Evolutionary conservation across 1,284 basidiomycete species (phyloP), one percentile per base, ranked within the genome.

Genomic region (Mycosarcoma maydis): DNA sequence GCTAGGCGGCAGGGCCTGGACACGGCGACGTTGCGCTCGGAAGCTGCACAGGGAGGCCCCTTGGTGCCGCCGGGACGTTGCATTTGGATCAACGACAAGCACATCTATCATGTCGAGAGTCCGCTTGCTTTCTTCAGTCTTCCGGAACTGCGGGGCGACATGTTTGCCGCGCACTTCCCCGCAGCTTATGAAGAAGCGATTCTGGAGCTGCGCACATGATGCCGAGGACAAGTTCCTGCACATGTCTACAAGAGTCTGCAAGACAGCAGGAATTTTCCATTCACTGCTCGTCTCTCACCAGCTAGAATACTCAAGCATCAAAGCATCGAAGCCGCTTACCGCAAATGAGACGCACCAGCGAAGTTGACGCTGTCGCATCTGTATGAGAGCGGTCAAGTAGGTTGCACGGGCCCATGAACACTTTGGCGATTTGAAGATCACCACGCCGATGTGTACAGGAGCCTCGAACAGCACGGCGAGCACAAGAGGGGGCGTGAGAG

Each of bases 91-190:
- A 52, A 77, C 27, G 55, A 64, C 14, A 47, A 50, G 19, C 64
- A 65, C 24, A 36, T 81, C 42, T 79, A 78, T 50, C 51, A 55
- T 9, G 67, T 81, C 6, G 58, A 66, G 38, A 68, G 66, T 27
- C 77, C 79, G 8, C 44, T 78, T 16, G 56, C 73, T 6, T 81
- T 80, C 59, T 81, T 80, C 66, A 71, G 70, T 50, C 43, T 80
- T 24, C 79, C 79, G 6, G 76, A 78, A 34, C 50, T 78, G 37
- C 47, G 57, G 1, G 44, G 52, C 38, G 60, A 69, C 39, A 75
- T 79, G 77, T 77, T 81, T 57, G 71, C 73, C 1, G 57, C 66
- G 30, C 79, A 81, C 53, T 77, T 81, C 26, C 79, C 79, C 9
- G 72, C 73, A 17, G 77, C 77, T 9, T 81, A 81, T 62, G 78